Base-by-base conservation (phyloP, 257 asterid species). In the Solanum sejunctum region DNA sequence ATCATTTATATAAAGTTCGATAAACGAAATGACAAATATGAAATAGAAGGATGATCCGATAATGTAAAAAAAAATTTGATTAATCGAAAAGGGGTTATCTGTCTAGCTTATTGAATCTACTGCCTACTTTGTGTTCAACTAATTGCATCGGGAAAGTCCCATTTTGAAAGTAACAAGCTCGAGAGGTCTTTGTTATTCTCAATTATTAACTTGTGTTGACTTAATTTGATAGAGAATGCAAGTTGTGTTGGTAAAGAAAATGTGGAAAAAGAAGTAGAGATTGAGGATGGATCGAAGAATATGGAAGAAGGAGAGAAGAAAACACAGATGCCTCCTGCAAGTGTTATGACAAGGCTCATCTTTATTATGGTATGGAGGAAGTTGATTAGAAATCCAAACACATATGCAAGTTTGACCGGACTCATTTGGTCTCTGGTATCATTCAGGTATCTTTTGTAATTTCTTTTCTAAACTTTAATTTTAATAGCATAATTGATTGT, bases 321-420 rank as follows among this genome's bases (percentile, higher is more conserved):
- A 84, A 91, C 92, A 41, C 98, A 91, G 75, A 96, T 96, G 99
- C 99, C 99, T 67, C 98, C 99, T 0, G 92, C 99, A 18, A 93
- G 96, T 85, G 99, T 96, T 13, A 94, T 96, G 99, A 96, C 96
- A 20, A 94, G 98, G 89, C 96, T 96, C 23, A 94, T 96, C 7
- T 86, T 96, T 32, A 94, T 96, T 84, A 96, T 96, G 98, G 99
- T 96, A 15, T 96, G 98, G 99, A 92, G 98, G 81, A 96, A 96
- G 81, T 93, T 94, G 61, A 96, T 96, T 56, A 93, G 98, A 87
- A 96, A 96, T 86, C 99, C 99, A 88, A 96, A 96, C 79, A 96
- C 98, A 72, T 96, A 96, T 82, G 92, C 99, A 49, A 96, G 98
- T 83, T 91, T 93, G 69, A 12, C 94, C 15, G 99, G 99, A 49